A percentile compares a stretch with the other conserved stretches of the same genome.
Conservation (phyloP, 2,329 filamentous ascomycete genomes). For the Aspergillus fumigatiaffinis region DNA sequence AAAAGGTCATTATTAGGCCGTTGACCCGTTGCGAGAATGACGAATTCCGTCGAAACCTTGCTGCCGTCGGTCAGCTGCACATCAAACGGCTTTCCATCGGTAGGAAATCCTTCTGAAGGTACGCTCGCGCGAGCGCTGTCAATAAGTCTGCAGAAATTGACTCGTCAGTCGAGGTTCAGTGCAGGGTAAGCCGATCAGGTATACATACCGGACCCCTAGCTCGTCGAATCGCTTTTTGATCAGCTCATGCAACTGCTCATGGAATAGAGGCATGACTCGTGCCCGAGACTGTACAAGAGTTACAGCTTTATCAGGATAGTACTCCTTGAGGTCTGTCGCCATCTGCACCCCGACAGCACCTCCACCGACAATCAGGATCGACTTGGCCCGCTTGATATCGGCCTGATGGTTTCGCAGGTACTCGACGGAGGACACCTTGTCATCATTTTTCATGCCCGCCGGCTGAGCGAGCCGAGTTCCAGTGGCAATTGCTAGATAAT, state of each 20-base stretch:
- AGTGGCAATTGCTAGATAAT: conserved; percentile 32
- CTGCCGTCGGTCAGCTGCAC: conserved; percentile 31
- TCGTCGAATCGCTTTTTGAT: conserved; percentile 32
- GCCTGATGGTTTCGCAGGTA: conserved; percentile 33
- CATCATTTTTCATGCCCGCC: conserved; percentile 30
- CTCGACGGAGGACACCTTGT: conserved; percentile 30
- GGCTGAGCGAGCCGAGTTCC: conserved; percentile 32
- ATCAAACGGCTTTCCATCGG: conserved; percentile 19
- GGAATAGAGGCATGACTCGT: conserved; percentile 34
- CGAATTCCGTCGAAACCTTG: conserved; percentile 35
- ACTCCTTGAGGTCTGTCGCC: conserved; percentile 48
- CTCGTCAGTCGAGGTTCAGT: not conserved
- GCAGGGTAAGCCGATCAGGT: not conserved
- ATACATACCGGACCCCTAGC: conserved; percentile 23
- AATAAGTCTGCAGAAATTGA: conserved; percentile 16
- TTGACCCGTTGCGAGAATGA: conserved; percentile 47
- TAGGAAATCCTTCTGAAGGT: conserved; percentile 25
- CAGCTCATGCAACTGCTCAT: conserved; percentile 26
- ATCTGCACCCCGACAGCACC: conserved; percentile 51
- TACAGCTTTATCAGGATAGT: conserved; percentile 46
- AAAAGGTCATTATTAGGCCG: conserved; percentile 45
- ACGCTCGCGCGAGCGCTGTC: conserved; percentile 28
- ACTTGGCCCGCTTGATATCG: conserved; percentile 24
- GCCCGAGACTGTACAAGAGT: conserved; percentile 47
- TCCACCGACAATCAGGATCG: conserved; percentile 41